Evolutionary conservation across 2,329 filamentous ascomycete species (phyloP).

Genomic region (Colletotrichum falcatum): DNA sequence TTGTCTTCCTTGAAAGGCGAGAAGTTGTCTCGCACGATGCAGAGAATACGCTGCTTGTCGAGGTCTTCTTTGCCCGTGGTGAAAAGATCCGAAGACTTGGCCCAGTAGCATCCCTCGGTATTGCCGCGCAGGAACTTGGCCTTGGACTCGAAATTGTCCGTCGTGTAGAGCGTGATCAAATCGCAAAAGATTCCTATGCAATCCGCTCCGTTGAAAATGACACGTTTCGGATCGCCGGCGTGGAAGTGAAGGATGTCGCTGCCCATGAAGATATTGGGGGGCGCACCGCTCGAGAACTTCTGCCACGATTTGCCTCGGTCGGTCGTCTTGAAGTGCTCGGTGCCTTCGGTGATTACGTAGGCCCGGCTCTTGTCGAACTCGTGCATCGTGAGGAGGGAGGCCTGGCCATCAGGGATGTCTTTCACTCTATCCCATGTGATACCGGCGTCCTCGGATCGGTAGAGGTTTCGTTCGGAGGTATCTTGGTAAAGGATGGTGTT

Average conservation of each 20-base stretch:
- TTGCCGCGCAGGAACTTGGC: constrained; percentile 74
- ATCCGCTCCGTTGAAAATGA: constrained; percentile 84
- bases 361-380: constrained; percentile 83
- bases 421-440: constrained; percentile 77
- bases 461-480: constrained; percentile 71
- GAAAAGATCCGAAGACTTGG: constrained; percentile 81
- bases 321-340: constrained; percentile 83
- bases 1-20: constrained; percentile 80
- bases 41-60: constrained; percentile 80
- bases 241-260: constrained; percentile 77
- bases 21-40: constrained; percentile 80
- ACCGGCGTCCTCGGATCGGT: constrained; percentile 85
- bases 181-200: constrained; percentile 74
- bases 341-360: constrained; percentile 78
- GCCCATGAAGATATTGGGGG: constrained; percentile 65
- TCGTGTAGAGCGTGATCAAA: constrained; percentile 79
- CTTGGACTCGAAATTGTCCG: constrained; percentile 81
- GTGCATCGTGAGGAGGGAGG: constrained; percentile 77
- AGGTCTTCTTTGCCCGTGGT: constrained; percentile 73
- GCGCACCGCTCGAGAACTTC: constrained; percentile 73
- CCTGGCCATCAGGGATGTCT: constrained; percentile 72
- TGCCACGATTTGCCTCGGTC: constrained; percentile 87
- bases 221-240: constrained; percentile 83
- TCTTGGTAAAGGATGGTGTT: constrained; percentile 85
- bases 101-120: constrained; percentile 87